Base-by-base conservation (phyloP, 495 filamentous ascomycete species). In the Filosporella fistucella region DNA sequence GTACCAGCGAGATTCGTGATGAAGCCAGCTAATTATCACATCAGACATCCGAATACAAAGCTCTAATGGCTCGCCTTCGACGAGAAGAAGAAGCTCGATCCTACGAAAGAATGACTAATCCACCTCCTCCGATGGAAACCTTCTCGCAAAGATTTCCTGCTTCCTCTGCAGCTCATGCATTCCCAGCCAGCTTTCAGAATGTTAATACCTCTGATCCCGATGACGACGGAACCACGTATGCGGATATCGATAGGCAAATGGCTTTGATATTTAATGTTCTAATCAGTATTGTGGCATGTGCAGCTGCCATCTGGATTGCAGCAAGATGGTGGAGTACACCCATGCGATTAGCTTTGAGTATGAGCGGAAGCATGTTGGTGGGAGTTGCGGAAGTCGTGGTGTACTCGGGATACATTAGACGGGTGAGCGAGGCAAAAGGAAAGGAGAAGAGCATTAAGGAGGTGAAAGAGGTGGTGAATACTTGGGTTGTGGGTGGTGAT, bases 381-480 rank as follows among this genome's bases (percentile, higher is more conserved):
- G 90, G 84, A 3, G 69, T 94, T 36, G 91, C 89, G 4, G 93
- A 98, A 64, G 84, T 93, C 9, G 82, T 83, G 18, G 80, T 97
- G 29, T 96, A 97, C 64, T 80, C 77, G 10, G 88, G 89, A 6
- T 98, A 95, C 67, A 64, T 95, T 33, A 75, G 82, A 67, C 82
- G 89, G 59, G 67, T 95, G 22, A 76, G 81, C 22, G 72, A 86
- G 59, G 88, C 88, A 1, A 84, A 85, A 55, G 71, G 66, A 33
- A 76, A 71, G 46, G 84, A 88, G 54, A 78, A 71, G 63, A 74
- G 67, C 32, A 61, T 78, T 42, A 78, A 71, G 46, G 89, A 95
- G 24, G 44, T 55, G 0, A 58, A 55, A 24, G 51, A 58, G 21
- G 42, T 56, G 5, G 35, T 60, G 1, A 60, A 52, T 8, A 57